A percentile compares a stretch with the other conserved stretches of the same genome.
phyloP scores from a whole-genome alignment of 768 basidiomycete genomes.

The Saitozyma sp. region DNA sequence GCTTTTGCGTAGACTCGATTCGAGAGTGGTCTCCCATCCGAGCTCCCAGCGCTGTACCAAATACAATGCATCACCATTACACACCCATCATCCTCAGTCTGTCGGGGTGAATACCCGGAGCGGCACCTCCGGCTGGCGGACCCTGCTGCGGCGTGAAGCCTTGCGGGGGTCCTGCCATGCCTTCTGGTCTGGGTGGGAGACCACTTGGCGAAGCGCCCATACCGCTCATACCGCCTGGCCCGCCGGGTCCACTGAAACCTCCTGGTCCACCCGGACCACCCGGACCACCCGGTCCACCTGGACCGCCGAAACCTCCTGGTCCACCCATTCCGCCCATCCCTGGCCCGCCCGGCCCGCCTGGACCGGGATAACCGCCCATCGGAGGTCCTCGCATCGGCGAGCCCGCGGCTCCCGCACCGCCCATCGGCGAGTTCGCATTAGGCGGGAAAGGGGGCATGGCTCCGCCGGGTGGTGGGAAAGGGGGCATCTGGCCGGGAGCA shows the following conservation, averaged over 20 bases:
- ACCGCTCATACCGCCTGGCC: not conserved
- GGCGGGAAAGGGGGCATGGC: constrained; percentile 19
- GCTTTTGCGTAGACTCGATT: no score
- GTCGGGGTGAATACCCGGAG: constrained; percentile 48
- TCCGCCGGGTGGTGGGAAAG: constrained; percentile 26
- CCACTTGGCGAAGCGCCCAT: not conserved
- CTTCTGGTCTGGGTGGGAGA: not conserved
- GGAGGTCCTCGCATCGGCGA: not conserved
- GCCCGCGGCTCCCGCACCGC: constrained; percentile 1
- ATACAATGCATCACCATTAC: constrained; percentile 1
- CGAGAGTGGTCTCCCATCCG: no score
- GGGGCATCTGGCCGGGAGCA: constrained; percentile 16
- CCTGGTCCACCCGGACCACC: not conserved
- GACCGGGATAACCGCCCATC: constrained; percentile 5
- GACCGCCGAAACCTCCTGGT: not conserved
- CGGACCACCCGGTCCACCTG: not conserved
- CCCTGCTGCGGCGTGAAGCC: constrained; percentile 11
- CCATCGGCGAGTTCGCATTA: constrained; percentile 1
- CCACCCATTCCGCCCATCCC: not conserved
- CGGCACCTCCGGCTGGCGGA: constrained; percentile 7
- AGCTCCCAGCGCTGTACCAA: no score
- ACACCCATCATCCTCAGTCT: constrained; percentile 51
- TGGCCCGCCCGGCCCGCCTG: no score
- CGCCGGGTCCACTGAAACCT: not conserved
- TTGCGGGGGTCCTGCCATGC: not conserved